phyloP scores from a whole-genome alignment of 2,329 filamentous ascomycete species.

The Purpureocillium lavendulum region DNA sequence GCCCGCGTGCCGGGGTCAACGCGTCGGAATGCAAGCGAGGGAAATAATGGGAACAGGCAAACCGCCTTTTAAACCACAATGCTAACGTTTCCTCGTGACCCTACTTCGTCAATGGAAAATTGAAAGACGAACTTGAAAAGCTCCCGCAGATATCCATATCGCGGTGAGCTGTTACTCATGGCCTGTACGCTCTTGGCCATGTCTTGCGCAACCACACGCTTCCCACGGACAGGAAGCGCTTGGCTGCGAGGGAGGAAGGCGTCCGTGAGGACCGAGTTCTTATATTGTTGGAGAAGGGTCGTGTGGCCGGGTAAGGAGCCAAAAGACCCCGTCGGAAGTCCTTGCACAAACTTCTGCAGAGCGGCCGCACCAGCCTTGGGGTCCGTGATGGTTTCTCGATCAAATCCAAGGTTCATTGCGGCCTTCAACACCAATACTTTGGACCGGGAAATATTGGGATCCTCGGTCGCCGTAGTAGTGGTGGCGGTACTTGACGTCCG shows the following conservation, averaged over 20 bases:
- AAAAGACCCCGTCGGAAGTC: conserved; percentile 69
- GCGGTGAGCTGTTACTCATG: conserved; percentile 57
- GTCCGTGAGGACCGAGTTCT: conserved; percentile 69
- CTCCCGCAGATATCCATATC: conserved; percentile 74
- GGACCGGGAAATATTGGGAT: conserved; percentile 67
- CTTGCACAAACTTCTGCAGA: conserved; percentile 68
- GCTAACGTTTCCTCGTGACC: conserved; percentile 54
- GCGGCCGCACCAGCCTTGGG: conserved; percentile 39
- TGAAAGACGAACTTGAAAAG: conserved; percentile 80
- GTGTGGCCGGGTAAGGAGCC: conserved; percentile 64
- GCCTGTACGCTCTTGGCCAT: conserved; percentile 71
- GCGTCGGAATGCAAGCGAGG: too few relatives aligned
- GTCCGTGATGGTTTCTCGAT: conserved; percentile 44
- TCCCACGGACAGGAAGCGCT: conserved; percentile 42
- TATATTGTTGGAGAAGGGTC: conserved; percentile 68
- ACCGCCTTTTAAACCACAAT: conserved; percentile 41
- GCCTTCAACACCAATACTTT: conserved; percentile 77
- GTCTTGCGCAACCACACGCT: conserved; percentile 59
- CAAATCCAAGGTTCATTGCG: conserved; percentile 76
- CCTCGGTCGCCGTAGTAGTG: conserved; percentile 59
- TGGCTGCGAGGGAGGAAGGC: conserved; percentile 39
- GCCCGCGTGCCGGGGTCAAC: too few relatives aligned
- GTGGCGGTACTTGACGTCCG: conserved; percentile 65
- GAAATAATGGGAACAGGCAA: too few relatives aligned
- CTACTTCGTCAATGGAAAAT: conserved; percentile 71